phyloP scores from a whole-genome alignment of 768 basidiomycete species.

The Cubamyces lactineus region DNA sequence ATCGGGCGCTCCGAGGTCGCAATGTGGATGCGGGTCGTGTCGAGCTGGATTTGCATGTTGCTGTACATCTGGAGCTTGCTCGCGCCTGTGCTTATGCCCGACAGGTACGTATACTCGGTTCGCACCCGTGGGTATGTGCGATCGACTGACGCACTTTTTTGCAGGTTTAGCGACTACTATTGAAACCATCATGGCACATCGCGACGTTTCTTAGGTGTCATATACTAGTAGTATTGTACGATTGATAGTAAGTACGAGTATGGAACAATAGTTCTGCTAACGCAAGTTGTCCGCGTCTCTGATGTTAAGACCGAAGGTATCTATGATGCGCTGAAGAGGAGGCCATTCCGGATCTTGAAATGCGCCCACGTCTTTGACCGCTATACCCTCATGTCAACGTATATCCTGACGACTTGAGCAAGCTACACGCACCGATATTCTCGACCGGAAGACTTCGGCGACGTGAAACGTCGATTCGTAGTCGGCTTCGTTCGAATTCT shows the following conservation, averaged over 20 bases:
- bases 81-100: slow-evolving; percentile 89
- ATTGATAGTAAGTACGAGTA: background rate
- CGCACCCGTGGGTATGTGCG: background rate
- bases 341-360: slow-evolving; percentile 36
- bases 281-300: background rate
- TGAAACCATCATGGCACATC: background rate
- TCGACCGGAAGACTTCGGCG: slow-evolving; percentile 36
- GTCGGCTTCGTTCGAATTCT: background rate
- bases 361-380: slow-evolving; percentile 42
- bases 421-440: slow-evolving; percentile 27
- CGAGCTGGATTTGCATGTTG: slow-evolving; percentile 91
- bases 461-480: slow-evolving; percentile 16
- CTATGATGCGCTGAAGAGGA: slow-evolving; percentile 11
- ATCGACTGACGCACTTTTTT: background rate
- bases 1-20: slow-evolving; percentile 95
- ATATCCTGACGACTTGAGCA: background rate
- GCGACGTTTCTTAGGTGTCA: background rate
- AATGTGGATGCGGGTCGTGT: slow-evolving; percentile 99
- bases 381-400: slow-evolving; percentile 29
- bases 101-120: slow-evolving; percentile 60
- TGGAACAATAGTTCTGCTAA: background rate
- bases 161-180: slow-evolving; percentile 33
- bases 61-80: slow-evolving; percentile 87
- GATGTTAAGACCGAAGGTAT: background rate
- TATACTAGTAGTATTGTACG: slow-evolving; percentile 10